These are phyloP conservation scores for Phaffomyces opuntiae DNA, from an alignment of 805 yeast species.

Conservation along the genomic window DNA sequence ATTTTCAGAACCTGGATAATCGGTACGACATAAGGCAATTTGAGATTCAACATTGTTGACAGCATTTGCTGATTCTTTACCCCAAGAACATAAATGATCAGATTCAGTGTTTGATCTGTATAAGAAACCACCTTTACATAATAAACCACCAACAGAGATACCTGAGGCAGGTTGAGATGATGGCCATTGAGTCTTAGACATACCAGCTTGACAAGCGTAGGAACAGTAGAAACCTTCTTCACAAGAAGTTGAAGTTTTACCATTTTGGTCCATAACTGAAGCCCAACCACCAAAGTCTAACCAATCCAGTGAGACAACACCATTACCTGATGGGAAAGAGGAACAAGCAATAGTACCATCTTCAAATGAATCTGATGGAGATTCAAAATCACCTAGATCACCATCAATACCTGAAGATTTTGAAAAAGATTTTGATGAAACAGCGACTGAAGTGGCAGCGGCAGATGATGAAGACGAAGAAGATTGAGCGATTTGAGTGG, in stretches of 20 bases:
- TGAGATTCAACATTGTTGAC: slow-evolving; percentile 53
- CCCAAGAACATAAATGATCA: slow-evolving; percentile 82
- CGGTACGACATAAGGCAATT: slow-evolving; percentile 95
- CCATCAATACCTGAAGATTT: slow-evolving; percentile 34
- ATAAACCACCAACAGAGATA: slow-evolving; percentile 89
- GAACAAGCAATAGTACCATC: slow-evolving; percentile 69
- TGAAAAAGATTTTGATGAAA: slow-evolving; percentile 20
- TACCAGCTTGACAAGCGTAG: slow-evolving; percentile 97
- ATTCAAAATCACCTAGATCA: slow-evolving; percentile 48
- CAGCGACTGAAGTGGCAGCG: slow-evolving; percentile 23
- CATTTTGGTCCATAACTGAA: slow-evolving; percentile 56
- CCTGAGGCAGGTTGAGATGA: slow-evolving; percentile 79
- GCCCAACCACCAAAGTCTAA: slow-evolving; percentile 71
- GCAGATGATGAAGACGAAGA: slow-evolving; percentile 11
- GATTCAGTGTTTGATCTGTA: slow-evolving; percentile 69
- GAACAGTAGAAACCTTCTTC: slow-evolving; percentile 91
- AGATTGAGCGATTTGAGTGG: slow-evolving; percentile 12
- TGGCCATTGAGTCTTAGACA: slow-evolving; percentile 99
- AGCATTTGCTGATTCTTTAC: slow-evolving; percentile 60
- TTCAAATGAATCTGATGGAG: slow-evolving; percentile 52
- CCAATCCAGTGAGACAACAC: slow-evolving; percentile 70
- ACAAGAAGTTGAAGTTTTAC: slow-evolving; percentile 64
- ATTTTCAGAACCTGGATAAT: slow-evolving; percentile 98
- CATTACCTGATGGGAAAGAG: slow-evolving; percentile 72
- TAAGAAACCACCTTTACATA: slow-evolving; percentile 77